These are phyloP conservation scores for Sergeia podlipaevii DNA, from an alignment of 208 protist species.

Conservation along the genomic window DNA sequence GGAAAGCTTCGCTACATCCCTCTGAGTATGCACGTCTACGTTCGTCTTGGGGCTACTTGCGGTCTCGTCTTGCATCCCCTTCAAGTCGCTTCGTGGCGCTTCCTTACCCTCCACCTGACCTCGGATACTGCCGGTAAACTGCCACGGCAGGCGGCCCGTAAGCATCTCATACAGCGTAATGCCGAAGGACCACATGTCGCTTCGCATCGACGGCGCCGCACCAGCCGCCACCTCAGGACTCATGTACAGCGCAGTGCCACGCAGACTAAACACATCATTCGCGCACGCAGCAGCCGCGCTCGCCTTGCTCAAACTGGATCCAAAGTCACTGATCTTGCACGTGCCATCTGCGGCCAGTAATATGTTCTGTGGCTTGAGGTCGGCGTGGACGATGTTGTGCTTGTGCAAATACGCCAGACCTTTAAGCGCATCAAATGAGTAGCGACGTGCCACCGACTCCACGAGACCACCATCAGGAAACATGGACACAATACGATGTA, in stretches of 20 bases:
- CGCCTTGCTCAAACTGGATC: conserved; percentile 76
- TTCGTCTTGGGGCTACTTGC: no score
- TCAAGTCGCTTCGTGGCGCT: no score
- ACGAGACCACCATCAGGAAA: conserved; percentile 40
- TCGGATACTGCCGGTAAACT: no score
- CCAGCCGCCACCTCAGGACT: conserved; percentile 54
- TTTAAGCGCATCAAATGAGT: conserved; percentile 48
- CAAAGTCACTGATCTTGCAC: conserved; percentile 86
- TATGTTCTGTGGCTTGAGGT: conserved; percentile 90
- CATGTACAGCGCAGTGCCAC: conserved; percentile 72
- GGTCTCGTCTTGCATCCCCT: no score
- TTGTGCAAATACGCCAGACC: conserved; percentile 80
- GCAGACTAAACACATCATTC: conserved; percentile 31
- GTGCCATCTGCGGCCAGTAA: conserved; percentile 64
- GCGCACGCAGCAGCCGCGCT: conserved; percentile 2
- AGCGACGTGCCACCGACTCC: conserved; percentile 31
- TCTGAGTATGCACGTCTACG: not conserved
- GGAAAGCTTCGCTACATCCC: conserved; percentile 7
- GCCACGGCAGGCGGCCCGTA: conserved; percentile 63
- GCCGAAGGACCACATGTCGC: conserved; percentile 79
- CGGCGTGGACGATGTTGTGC: conserved; percentile 71
- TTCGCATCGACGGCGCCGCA: conserved; percentile 27
- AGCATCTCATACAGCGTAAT: conserved; percentile 62
- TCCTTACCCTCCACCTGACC: no score
- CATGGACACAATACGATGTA: conserved; percentile 45